Conservation (phyloP, 164 flowering plant genomes). For the Umbellularia californica region DNA sequence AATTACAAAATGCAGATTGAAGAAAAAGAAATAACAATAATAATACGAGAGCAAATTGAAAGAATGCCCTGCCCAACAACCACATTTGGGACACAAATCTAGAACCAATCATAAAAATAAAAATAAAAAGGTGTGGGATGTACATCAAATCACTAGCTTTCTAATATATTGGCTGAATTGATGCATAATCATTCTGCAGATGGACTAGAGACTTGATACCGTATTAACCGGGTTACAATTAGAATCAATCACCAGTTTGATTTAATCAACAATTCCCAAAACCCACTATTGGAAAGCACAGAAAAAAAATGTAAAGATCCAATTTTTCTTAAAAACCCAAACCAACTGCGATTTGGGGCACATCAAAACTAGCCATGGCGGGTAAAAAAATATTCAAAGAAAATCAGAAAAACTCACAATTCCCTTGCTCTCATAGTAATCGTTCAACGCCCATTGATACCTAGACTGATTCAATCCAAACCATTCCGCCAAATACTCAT, state of each 20-base stretch:
- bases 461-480: conserved; percentile 89
- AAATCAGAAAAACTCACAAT: conserved; percentile 38
- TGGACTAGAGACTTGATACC: background rate
- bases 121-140: background rate
- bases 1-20: background rate
- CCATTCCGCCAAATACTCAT: conserved; percentile 86
- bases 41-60: background rate
- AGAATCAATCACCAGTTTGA: background rate
- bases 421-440: conserved; percentile 74
- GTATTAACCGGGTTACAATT: no score
- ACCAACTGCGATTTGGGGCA: background rate
- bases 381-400: background rate
- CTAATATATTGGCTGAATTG: background rate
- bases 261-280: background rate
- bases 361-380: background rate
- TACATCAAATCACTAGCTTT: background rate
- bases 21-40: background rate
- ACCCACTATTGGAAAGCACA: background rate
- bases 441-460: conserved; percentile 97
- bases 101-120: background rate
- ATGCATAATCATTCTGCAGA: background rate
- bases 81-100: background rate
- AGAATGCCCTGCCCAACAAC: background rate
- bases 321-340: background rate
- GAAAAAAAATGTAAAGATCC: background rate